Percentiles rank a stretch among this genome's conserved stretches.
phyloP scores from a whole-genome alignment of 768 basidiomycete genomes.

The Pluteus cervinus region DNA sequence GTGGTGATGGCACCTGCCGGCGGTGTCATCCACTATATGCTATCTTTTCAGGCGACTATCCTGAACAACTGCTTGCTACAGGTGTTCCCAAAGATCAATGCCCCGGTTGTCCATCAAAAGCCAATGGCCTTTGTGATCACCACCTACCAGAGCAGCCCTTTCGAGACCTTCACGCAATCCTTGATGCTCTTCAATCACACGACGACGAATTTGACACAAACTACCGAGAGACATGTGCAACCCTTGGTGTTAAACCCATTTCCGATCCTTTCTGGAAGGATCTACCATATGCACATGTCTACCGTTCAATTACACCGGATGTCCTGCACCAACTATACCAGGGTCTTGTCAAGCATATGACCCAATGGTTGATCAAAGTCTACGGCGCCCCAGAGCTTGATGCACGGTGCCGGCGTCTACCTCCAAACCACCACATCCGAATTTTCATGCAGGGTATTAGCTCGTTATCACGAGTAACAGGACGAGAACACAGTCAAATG shows the following conservation, averaged over 20 bases:
- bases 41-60: constrained; percentile 29
- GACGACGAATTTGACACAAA: no score
- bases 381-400: constrained; percentile 28
- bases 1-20: constrained; percentile 25
- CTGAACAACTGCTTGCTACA: constrained; percentile 31
- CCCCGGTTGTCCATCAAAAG: no score
- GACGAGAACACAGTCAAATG: constrained; percentile 29
- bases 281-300: constrained; percentile 24
- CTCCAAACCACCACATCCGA: constrained; percentile 27
- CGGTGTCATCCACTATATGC: constrained; percentile 30
- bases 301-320: constrained; percentile 36
- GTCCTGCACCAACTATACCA: constrained; percentile 44
- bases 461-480: constrained; percentile 23
- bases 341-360: constrained; percentile 31
- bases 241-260: constrained; percentile 11
- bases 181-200: no score
- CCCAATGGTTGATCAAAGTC: constrained; percentile 21
- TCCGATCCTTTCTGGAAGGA: constrained; percentile 26
- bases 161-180: no score
- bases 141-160: no score
- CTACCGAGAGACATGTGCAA: constrained; percentile 2
- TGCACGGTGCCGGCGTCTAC: constrained; percentile 22
- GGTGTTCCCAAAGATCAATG: no score
- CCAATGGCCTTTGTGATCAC: no score
- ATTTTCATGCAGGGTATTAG: constrained; percentile 30